Evolutionary conservation across 2,329 filamentous ascomycete species (phyloP).

Genomic region (Diaporthe australafricana): DNA sequence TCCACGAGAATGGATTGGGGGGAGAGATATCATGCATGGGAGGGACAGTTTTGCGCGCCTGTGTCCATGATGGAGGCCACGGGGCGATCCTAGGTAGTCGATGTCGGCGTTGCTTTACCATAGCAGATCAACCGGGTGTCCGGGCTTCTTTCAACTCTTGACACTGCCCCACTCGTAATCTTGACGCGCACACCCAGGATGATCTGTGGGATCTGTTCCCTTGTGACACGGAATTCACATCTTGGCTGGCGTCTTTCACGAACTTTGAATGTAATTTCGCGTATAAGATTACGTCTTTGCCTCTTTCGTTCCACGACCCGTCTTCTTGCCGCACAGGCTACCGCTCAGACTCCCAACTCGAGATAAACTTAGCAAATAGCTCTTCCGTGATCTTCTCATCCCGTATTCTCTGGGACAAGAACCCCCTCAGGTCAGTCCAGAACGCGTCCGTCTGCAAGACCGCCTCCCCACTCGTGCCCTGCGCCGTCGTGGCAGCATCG

Average conservation of each 20-base stretch:
- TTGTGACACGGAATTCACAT: neutral
- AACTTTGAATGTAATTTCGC: neutral
- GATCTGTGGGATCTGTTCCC: no score
- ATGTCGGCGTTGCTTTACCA: slow-evolving; percentile 35
- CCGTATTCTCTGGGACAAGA: slow-evolving; percentile 81
- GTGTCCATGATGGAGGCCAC: slow-evolving; percentile 35
- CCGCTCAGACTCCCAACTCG: slow-evolving; percentile 69
- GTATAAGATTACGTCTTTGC: neutral
- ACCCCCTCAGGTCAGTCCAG: slow-evolving; percentile 87
- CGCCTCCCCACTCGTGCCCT: slow-evolving; percentile 66
- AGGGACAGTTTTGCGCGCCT: slow-evolving; percentile 32
- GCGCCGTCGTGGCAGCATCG: slow-evolving; percentile 57
- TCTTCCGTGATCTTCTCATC: slow-evolving; percentile 75
- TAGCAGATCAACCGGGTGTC: slow-evolving; percentile 35
- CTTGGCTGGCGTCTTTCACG: neutral
- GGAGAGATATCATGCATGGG: slow-evolving; percentile 23
- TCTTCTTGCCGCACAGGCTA: neutral
- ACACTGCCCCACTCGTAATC: neutral
- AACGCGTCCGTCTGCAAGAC: slow-evolving; percentile 79
- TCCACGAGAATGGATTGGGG: neutral
- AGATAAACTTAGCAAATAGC: slow-evolving; percentile 75
- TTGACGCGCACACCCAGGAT: neutral
- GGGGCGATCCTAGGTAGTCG: slow-evolving; percentile 29
- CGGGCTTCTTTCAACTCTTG: slow-evolving; percentile 25
- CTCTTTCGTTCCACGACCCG: neutral